phyloP scores from a whole-genome alignment of 129 eudicot genomes.

The Smallanthus sonchifolius region DNA sequence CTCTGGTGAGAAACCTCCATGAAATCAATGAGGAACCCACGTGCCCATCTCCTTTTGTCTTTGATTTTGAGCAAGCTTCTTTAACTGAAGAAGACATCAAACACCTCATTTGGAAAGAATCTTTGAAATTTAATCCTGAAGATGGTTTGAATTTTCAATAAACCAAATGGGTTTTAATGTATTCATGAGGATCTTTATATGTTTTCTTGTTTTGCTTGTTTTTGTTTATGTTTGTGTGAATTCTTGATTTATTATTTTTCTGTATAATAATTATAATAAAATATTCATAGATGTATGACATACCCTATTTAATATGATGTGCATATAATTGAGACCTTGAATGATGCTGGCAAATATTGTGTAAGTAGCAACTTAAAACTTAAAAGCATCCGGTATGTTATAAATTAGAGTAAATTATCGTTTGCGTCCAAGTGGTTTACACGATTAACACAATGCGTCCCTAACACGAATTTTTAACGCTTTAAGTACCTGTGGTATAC shows the following conservation, averaged over 20 bases:
- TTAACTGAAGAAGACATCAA: conserved; percentile 81
- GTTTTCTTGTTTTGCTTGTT: neutral
- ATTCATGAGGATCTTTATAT: neutral
- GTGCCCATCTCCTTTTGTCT: conserved; percentile 68
- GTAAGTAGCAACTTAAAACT: too few species aligned
- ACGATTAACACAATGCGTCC: too few species aligned
- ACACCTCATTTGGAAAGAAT: conserved; percentile 81
- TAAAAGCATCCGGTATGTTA: too few species aligned
- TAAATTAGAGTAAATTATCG: too few species aligned
- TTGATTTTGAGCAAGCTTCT: conserved; percentile 76
- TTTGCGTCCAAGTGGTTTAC: too few species aligned
- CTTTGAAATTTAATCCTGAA: conserved; percentile 46
- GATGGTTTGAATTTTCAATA: conserved; percentile 1
- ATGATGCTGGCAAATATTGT: too few species aligned
- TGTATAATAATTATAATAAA: neutral
- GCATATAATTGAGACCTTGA: too few species aligned
- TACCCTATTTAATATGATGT: neutral
- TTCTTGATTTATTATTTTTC: neutral
- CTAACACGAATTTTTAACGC: too few species aligned
- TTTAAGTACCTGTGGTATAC: too few species aligned
- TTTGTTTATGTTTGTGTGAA: neutral
- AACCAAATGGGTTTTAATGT: neutral
- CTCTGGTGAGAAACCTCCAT: conserved; percentile 67
- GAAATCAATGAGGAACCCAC: conserved; percentile 94
- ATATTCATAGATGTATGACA: neutral